Conservation (phyloP, 768 basidiomycete genomes). For the Tulasnella sp. region DNA sequence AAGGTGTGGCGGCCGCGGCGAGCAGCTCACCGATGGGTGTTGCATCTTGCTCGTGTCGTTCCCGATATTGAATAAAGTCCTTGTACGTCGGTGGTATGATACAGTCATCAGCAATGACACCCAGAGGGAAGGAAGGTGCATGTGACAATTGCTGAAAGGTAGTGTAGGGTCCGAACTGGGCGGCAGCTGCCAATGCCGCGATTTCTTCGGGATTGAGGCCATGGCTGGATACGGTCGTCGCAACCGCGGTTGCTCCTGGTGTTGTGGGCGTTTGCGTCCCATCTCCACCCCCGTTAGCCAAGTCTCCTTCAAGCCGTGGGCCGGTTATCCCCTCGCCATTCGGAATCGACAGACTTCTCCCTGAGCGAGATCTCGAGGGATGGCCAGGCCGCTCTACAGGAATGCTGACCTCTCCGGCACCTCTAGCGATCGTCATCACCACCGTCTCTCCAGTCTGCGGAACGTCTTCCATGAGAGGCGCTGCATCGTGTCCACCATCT, state of each 20-base stretch:
- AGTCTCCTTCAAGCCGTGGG: no score
- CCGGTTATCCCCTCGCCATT: background rate
- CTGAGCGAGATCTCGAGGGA: background rate
- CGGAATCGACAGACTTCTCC: background rate
- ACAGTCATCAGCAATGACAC: constrained; percentile 80
- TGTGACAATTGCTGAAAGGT: constrained; percentile 86
- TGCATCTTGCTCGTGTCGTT: constrained; percentile 47
- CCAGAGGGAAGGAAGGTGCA: constrained; percentile 78
- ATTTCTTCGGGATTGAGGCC: constrained; percentile 50
- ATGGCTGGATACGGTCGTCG: background rate
- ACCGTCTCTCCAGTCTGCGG: constrained; percentile 5
- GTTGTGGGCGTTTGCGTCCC: background rate
- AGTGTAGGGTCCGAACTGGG: constrained; percentile 73
- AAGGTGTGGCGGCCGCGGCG: background rate
- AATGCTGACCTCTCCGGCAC: constrained; percentile 28
- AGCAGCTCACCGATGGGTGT: constrained; percentile 12
- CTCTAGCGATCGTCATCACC: constrained; percentile 22
- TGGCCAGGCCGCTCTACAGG: background rate
- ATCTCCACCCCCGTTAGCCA: background rate
- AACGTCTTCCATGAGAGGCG: background rate
- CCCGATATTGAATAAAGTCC: constrained; percentile 60
- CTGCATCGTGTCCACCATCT: background rate
- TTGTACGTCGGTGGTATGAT: constrained; percentile 86
- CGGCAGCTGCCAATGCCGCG: constrained; percentile 46
- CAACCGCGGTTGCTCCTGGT: background rate